Evolutionary conservation across 441 rosid species (phyloP).

Genomic region (Pelargonium cotyledonis): DNA sequence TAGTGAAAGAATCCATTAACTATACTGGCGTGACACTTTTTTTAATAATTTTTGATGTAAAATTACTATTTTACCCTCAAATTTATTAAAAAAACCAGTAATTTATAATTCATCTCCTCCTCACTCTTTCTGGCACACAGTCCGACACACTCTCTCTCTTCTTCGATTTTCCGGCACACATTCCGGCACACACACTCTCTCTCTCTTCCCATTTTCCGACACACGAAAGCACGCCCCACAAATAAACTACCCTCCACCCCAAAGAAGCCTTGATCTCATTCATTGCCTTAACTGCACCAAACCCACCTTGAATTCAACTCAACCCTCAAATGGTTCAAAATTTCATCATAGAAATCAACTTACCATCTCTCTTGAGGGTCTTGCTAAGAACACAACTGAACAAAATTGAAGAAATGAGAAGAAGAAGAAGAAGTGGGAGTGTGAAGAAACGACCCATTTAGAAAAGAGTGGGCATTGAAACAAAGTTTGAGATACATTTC

Average conservation of each 20-base stretch:
- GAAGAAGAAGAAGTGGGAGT: neutral
- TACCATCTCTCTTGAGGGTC: constrained; percentile 3
- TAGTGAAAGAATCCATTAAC: too few species aligned
- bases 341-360: neutral
- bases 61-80: too few species aligned
- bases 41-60: too few species aligned
- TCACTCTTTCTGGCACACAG: too few species aligned
- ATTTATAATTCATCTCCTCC: too few species aligned
- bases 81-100: too few species aligned
- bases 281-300: constrained; percentile 56
- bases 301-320: neutral
- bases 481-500: neutral
- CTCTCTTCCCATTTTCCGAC: too few species aligned
- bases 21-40: too few species aligned
- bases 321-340: neutral
- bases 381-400: neutral
- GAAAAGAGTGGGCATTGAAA: neutral
- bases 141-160: too few species aligned
- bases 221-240: too few species aligned
- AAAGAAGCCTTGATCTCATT: constrained; percentile 73
- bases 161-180: too few species aligned
- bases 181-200: too few species aligned
- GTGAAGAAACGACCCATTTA: neutral
- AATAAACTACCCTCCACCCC: constrained; percentile 80
- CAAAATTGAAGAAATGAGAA: neutral